A percentile compares a stretch with the other conserved stretches of the same genome.
phyloP scores from a whole-genome alignment of 352 stramenopile genomes.

The Phytophthora sp. region DNA sequence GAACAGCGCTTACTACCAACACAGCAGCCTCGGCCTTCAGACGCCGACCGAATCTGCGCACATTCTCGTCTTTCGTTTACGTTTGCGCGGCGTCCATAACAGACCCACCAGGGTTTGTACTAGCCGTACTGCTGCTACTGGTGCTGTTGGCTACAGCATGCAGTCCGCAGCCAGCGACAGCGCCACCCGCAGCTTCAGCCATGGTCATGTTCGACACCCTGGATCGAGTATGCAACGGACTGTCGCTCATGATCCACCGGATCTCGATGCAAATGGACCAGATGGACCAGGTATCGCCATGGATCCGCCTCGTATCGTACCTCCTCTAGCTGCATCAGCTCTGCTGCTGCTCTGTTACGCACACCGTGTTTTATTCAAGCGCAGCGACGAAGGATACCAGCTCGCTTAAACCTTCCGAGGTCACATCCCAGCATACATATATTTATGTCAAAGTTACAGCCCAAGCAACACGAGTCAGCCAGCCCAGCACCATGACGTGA shows the following conservation, averaged over 20 bases:
- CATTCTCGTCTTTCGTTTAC: conserved; percentile 74
- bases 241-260: conserved; percentile 68
- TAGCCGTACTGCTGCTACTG: conserved; percentile 74
- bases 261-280: conserved; percentile 67
- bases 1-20: conserved; percentile 26
- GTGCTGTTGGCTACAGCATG: conserved; percentile 64
- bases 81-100: conserved; percentile 73
- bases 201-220: conserved; percentile 56
- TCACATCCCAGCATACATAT: conserved; percentile 27
- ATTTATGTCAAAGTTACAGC: conserved; percentile 48
- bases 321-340: conserved; percentile 44
- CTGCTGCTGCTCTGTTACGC: too few species aligned
- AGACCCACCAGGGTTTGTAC: conserved; percentile 72
- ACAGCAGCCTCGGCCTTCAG: conserved; percentile 40
- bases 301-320: conserved; percentile 65
- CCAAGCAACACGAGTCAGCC: conserved; percentile 10
- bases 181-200: conserved; percentile 40
- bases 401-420: background rate
- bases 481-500: background rate
- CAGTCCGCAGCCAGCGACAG: conserved; percentile 57
- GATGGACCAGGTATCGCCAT: conserved; percentile 59
- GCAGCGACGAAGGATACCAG: background rate
- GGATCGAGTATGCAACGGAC: conserved; percentile 66
- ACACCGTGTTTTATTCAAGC: conserved; percentile 25
- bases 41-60: conserved; percentile 54